Evolutionary conservation across 106 monocot genomes (phyloP).

Genomic region (Dioscorea alata): DNA sequence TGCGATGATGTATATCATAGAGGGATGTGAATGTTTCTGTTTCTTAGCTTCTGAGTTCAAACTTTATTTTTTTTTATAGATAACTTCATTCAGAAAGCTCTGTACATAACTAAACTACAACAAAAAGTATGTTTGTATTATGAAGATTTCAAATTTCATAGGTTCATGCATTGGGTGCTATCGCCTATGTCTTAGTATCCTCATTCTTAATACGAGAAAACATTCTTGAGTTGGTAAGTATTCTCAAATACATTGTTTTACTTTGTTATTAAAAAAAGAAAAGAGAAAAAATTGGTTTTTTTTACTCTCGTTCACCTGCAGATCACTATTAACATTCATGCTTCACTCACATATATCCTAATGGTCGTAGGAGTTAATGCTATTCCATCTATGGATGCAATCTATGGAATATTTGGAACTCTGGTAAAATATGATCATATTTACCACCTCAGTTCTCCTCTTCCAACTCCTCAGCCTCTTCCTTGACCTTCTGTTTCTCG

Average conservation of each 20-base stretch:
- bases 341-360: conserved; percentile 60
- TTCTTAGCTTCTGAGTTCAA: too few relatives aligned
- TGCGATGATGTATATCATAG: too few relatives aligned
- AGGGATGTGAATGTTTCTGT: too few relatives aligned
- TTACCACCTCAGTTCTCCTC: too few relatives aligned
- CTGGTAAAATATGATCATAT: conserved; percentile 51
- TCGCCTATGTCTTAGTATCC: conserved; percentile 68
- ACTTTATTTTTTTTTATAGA: too few relatives aligned
- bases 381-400: conserved; percentile 60
- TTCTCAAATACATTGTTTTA: too few relatives aligned
- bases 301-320: conserved; percentile 15
- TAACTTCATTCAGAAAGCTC: too few relatives aligned
- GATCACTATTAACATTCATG: conserved; percentile 89
- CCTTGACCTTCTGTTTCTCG: too few relatives aligned
- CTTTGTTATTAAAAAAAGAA: too few relatives aligned
- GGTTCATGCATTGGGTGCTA: conserved; percentile 65
- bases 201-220: conserved; percentile 91
- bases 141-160: conserved; percentile 19
- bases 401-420: conserved; percentile 66
- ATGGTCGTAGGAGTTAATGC: conserved; percentile 54
- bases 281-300: not conserved
- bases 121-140: too few relatives aligned
- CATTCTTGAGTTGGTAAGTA: conserved; percentile 64
- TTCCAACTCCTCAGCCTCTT: too few relatives aligned
- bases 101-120: too few relatives aligned